Base-by-base conservation (phyloP, 768 basidiomycete genomes). In the Macrolepiota dolichaula region DNA sequence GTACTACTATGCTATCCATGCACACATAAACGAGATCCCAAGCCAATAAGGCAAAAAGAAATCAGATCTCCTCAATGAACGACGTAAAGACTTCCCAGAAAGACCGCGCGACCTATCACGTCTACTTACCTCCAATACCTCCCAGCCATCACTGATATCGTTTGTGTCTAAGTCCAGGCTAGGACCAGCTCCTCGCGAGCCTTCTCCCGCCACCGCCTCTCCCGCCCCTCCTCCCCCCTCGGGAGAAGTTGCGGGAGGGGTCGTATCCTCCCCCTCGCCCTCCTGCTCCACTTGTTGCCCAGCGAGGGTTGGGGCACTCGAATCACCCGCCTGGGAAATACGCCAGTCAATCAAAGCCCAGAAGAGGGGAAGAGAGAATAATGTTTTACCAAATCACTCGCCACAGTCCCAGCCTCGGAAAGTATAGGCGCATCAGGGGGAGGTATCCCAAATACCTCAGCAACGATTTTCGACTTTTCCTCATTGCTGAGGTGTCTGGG, bases 11-110 rank as follows among this genome's bases (percentile, higher is more conserved):
- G 47, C 25, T 49, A 46, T 19, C 2, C 1, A 27, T 27, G 22
- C 47, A 49, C 47, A 49, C 47, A 49, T 49, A 49, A 49, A 24
- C 11, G 15, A 49, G 13, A 60, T 37, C 17, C 6, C 42, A 19
- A 38, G 49, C n/a, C 57, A 59, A 38, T 36, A 22, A 13, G n/a
- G 38, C 25, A 27, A 29, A 53, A 40, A 46, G 13, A 32, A 6
- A 82, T 69, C 19, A 15, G 10, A 19, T 22, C 17, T n/a, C 25
- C 36, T 3, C 49, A 49, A 13, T 22, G 25, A 24, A 27, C 24
- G 24, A 49, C 25, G 4, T 24, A 24, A 2, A 13, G 22, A 24
- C 11, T 24, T 24, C 40, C 24, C 15, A 12, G 22, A 49, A 10
- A 49, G 47, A 6, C 25, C 4, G 13, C 12, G 13, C 10, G 47